Conservation (phyloP, 495 filamentous ascomycete species). For the Tuber indicum region DNA sequence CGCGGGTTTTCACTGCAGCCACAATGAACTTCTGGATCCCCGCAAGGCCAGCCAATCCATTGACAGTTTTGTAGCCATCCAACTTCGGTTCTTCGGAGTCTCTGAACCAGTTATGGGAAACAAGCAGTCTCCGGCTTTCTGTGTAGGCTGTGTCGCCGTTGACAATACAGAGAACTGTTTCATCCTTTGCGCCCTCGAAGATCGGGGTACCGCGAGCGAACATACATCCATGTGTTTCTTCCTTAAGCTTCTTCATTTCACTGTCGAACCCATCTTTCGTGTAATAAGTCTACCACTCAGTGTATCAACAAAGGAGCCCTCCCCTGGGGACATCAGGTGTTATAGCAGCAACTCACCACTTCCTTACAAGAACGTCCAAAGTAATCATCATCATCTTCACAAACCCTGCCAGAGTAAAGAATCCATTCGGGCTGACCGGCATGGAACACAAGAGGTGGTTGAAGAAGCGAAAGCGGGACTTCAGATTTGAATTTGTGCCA, state of each 20-base stretch:
- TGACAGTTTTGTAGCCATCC: conserved; percentile 61
- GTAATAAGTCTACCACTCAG: conserved; percentile 55
- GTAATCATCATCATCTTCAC: conserved; percentile 51
- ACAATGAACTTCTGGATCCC: conserved; percentile 79
- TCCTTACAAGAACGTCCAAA: conserved; percentile 47
- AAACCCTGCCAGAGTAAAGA: conserved; percentile 68
- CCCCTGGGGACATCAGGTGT: not conserved
- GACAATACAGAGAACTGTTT: conserved; percentile 73
- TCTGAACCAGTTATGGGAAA: conserved; percentile 72
- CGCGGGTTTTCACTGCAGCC: conserved; percentile 66
- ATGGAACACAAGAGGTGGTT: conserved; percentile 64
- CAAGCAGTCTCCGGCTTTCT: conserved; percentile 64
- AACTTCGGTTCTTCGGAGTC: conserved; percentile 62
- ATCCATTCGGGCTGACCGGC: conserved; percentile 72
- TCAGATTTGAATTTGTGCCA: conserved; percentile 66
- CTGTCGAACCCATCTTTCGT: conserved; percentile 76
- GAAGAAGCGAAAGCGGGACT: conserved; percentile 46
- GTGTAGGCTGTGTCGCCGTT: conserved; percentile 56
- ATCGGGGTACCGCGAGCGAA: conserved; percentile 71
- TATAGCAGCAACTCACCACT: conserved; percentile 24
- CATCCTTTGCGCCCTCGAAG: conserved; percentile 57
- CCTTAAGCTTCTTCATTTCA: conserved; percentile 54
- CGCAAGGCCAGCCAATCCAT: conserved; percentile 68
- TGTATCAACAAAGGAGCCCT: conserved; percentile 22
- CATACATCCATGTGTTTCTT: conserved; percentile 61